Percentiles rank a stretch among this genome's conserved stretches.
Conservation (phyloP, 2,329 filamentous ascomycete species). For the Keithomyces neogunnii region DNA sequence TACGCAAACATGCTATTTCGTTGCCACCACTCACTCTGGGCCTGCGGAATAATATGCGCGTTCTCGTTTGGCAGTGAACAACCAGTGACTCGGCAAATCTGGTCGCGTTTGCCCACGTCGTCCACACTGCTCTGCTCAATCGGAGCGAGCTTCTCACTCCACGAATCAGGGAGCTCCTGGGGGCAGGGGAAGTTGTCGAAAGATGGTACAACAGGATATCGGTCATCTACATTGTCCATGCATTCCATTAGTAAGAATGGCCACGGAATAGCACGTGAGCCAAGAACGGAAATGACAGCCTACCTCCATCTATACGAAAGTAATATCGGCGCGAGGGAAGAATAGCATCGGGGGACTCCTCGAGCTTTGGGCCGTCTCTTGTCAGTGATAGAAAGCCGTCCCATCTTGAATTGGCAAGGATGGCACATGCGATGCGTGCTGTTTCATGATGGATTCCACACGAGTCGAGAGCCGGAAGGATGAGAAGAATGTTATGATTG, state of each 20-base stretch:
- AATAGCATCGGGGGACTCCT: background rate
- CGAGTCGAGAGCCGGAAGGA: conserved; percentile 6
- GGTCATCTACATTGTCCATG: conserved; percentile 3
- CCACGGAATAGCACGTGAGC: background rate
- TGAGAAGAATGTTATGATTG: conserved; percentile 4
- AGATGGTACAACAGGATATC: conserved; percentile 6
- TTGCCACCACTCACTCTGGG: conserved; percentile 7
- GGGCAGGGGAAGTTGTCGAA: conserved; percentile 3
- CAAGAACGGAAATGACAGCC: background rate
- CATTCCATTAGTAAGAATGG: background rate
- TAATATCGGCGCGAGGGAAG: background rate
- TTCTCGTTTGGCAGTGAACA: conserved; percentile 5
- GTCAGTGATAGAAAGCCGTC: conserved; percentile 6
- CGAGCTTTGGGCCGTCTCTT: background rate
- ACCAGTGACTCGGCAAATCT: conserved; percentile 4
- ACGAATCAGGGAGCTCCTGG: conserved; percentile 2
- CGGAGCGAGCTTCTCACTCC: background rate
- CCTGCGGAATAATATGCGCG: conserved; percentile 6
- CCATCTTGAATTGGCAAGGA: conserved; percentile 6
- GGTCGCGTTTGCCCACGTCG: conserved; percentile 4
- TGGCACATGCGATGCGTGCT: conserved; percentile 6
- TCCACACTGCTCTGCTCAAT: conserved; percentile 4
- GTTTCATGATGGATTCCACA: conserved; percentile 7
- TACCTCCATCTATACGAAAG: background rate
- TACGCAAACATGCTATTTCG: conserved; percentile 7